Percentiles rank a stretch among this genome's conserved stretches.
These are phyloP conservation scores for Marchantia polymorpha DNA, from an alignment of 225 moss, liverwort and hornwort species.

Conservation along the genomic window DNA sequence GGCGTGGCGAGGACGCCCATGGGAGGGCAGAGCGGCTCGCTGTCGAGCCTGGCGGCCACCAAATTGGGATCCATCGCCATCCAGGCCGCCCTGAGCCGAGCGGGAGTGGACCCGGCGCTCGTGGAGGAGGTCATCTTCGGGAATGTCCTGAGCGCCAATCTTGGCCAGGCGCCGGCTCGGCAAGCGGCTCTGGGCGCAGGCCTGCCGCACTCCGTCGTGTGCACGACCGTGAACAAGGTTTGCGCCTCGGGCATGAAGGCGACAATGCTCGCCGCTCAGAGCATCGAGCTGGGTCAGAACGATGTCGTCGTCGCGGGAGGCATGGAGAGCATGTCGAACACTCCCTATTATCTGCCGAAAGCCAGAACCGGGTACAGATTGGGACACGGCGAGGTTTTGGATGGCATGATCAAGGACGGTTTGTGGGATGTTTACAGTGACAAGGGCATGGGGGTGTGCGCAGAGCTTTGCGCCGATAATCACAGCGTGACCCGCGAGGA, in stretches of 20 bases:
- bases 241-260: constrained; percentile 99
- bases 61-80: constrained; percentile 90
- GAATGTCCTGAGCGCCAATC: constrained; percentile 86
- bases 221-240: constrained; percentile 95
- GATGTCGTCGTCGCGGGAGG: constrained; percentile 93
- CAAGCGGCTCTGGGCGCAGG: constrained; percentile 92
- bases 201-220: constrained; percentile 59
- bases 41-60: constrained; percentile 71
- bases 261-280: constrained; percentile 86
- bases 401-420: constrained; percentile 98
- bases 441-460: constrained; percentile 71
- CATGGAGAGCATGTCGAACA: constrained; percentile 98
- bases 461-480: constrained; percentile 81
- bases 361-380: constrained; percentile 85
- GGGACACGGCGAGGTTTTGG: constrained; percentile 93
- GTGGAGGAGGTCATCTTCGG: constrained; percentile 94
- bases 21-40: constrained; percentile 81
- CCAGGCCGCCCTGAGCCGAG: constrained; percentile 73
- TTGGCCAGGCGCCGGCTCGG: constrained; percentile 95
- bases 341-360: constrained; percentile 95
- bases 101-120: constrained; percentile 70
- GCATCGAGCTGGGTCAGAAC: constrained; percentile 84
- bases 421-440: constrained; percentile 98
- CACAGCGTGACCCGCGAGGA: constrained; percentile 62
- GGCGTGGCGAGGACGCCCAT: constrained; percentile 94